These are phyloP conservation scores for Funneliformis geosporum DNA, from an alignment of 192 early-diverging fungal genomes.

Conservation along the genomic window DNA sequence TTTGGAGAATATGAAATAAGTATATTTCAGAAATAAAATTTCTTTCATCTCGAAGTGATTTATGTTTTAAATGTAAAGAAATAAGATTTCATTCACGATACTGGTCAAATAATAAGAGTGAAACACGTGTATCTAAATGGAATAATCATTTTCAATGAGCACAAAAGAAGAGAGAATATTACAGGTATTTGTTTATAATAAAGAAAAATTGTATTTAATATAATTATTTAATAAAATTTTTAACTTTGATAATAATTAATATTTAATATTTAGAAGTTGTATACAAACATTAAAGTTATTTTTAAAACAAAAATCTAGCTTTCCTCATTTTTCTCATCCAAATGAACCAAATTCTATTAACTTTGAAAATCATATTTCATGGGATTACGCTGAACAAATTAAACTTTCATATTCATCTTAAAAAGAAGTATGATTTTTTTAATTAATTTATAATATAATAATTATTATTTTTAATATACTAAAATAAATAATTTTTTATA, in stretches of 20 bases:
- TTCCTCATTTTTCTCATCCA: background rate
- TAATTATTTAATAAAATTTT: background rate
- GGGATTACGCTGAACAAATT: background rate
- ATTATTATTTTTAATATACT: background rate
- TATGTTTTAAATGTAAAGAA: conserved; percentile 9
- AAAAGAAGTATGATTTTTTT: background rate
- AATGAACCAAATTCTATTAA: background rate
- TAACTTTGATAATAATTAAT: background rate
- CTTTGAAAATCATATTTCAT: conserved; percentile 10
- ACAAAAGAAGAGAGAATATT: conserved; percentile 9
- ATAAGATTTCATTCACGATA: conserved; percentile 1
- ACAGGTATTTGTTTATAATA: background rate
- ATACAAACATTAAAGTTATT: background rate
- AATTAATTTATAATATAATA: no score
- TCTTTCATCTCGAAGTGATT: background rate
- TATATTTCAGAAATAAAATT: background rate
- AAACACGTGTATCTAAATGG: background rate
- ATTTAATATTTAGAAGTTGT: conserved; percentile 3
- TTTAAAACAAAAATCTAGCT: background rate
- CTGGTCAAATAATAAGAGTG: background rate
- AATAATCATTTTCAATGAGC: background rate
- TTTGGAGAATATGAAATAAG: background rate
- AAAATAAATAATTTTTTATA: background rate
- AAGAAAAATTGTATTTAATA: background rate
- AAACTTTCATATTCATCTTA: background rate